Percentiles rank a stretch among this genome's conserved stretches.
Conservation (phyloP, 139 green algal genomes). For the Diplosphaera chodatii region DNA sequence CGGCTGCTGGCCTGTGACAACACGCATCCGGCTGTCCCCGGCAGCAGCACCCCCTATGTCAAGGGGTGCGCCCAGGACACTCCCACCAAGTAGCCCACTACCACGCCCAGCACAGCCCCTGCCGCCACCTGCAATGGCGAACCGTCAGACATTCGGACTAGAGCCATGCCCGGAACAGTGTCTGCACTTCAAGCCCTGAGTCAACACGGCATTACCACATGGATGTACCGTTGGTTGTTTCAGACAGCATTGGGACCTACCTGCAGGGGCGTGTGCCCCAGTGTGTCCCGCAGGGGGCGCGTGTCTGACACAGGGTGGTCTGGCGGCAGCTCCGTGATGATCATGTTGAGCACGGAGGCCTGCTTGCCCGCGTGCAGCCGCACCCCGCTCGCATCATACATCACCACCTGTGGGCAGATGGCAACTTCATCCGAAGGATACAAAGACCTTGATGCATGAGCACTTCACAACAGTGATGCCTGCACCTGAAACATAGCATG, state of each 20-base stretch:
- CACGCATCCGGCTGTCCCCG: too few species aligned
- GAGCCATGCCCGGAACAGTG: too few species aligned
- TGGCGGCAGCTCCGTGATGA: slow-evolving; percentile 68
- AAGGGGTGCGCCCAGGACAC: slow-evolving; percentile 4
- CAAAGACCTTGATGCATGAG: too few species aligned
- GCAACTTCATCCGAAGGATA: too few species aligned
- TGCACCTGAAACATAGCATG: too few species aligned
- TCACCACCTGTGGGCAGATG: slow-evolving; percentile 26
- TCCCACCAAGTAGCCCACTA: slow-evolving; percentile 27
- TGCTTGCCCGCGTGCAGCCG: slow-evolving; percentile 52
- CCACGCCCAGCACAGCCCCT: slow-evolving; percentile 27
- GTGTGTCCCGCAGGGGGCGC: slow-evolving; percentile 51
- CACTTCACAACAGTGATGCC: neutral
- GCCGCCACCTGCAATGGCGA: slow-evolving; percentile 13
- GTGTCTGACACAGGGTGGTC: slow-evolving; percentile 60
- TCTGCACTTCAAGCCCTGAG: too few species aligned
- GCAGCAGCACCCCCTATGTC: too few species aligned
- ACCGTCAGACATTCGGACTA: too few species aligned
- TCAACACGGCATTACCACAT: too few species aligned
- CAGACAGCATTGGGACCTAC: too few species aligned
- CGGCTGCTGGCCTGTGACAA: too few species aligned
- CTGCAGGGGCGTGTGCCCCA: slow-evolving; percentile 77
- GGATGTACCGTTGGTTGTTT: too few species aligned
- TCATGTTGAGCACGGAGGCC: slow-evolving; percentile 60
- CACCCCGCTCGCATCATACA: slow-evolving; percentile 54